Percentiles rank a stretch among this genome's conserved stretches.
Conservation (phyloP, 1,284 basidiomycete species). For the Limonomyces culmigenus region DNA sequence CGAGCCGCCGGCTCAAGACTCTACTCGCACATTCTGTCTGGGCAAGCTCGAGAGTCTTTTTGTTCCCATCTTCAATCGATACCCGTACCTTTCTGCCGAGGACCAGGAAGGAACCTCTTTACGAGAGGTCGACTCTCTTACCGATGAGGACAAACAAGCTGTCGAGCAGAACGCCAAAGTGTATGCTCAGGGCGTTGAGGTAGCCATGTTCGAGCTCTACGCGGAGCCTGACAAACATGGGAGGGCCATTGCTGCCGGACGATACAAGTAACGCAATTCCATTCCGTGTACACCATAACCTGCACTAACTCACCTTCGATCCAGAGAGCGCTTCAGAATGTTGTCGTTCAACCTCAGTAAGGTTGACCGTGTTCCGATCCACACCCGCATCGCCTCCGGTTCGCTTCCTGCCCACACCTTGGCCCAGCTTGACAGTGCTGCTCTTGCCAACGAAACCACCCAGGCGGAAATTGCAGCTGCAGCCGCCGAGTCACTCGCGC, state of each 20-base stretch:
- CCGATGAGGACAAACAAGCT: slow-evolving; percentile 38
- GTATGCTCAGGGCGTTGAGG: slow-evolving; percentile 53
- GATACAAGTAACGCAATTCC: slow-evolving; percentile 53
- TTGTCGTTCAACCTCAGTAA: slow-evolving; percentile 68
- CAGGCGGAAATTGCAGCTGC: slow-evolving; percentile 65
- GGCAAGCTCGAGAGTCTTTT: slow-evolving; percentile 56
- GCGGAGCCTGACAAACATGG: slow-evolving; percentile 63
- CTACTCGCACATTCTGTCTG: slow-evolving; percentile 59
- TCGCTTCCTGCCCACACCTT: slow-evolving; percentile 52
- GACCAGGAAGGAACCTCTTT: slow-evolving; percentile 16
- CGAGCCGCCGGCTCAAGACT: slow-evolving; percentile 35
- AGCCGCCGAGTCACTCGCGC: slow-evolving; percentile 63
- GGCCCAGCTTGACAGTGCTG: slow-evolving; percentile 70
- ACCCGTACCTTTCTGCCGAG: slow-evolving; percentile 31
- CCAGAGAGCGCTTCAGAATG: slow-evolving; percentile 71
- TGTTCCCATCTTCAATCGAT: slow-evolving; percentile 46
- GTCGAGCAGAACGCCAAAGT: slow-evolving; percentile 34
- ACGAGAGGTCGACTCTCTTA: slow-evolving; percentile 19
- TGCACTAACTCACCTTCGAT: slow-evolving; percentile 6
- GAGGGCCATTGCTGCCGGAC: slow-evolving; percentile 43
- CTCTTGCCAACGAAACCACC: slow-evolving; percentile 69
- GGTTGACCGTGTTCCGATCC: slow-evolving; percentile 53
- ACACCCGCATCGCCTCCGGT: slow-evolving; percentile 54
- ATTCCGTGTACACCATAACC: neutral
- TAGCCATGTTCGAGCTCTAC: slow-evolving; percentile 53